Evolutionary conservation across 352 stramenopile genomes (phyloP), one percentile per base, ranked within the genome.

Genomic region (Bremia lactucae): DNA sequence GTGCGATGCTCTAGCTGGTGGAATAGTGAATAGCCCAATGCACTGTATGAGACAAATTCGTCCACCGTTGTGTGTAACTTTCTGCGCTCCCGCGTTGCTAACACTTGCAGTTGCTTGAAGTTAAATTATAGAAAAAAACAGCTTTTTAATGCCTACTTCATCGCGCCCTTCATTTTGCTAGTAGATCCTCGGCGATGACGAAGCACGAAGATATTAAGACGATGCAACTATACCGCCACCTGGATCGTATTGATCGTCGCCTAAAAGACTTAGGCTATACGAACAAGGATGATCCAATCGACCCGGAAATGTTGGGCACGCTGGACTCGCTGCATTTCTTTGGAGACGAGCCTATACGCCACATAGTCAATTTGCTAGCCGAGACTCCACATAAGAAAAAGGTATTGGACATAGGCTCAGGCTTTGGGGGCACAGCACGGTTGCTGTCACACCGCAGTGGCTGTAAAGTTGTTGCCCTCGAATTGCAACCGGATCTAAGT

Each of bases 361-460:
- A 43, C 45, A 65, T 84, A 11, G 56, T 74, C 29, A 19, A 51
- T 31, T 59, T 87, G 15, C 55, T 76, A 22, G 41, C 23, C 25
- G 35, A 38, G 0, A 33, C 21, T 36, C 20, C 46, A 6, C 21
- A n/a, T 3, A 22, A 48, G 13, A 56, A 55, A 38, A 65, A 35
- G 26, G 81, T 96, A 37, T 62, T 96, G 34, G 85, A 96, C 52
- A 77, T 96, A 28, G 87, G 85, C 40, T 87, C 83, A 41, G 87
- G 87, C 14, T 91, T 92, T 49, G 87, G 87, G 46, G 80, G 83
- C 42, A 93, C 83, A 3, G 87, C 82, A 23, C 61, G 87, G 13
- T 71, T 95, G 58, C 54, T 96, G 18, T 84, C 83, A 16, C 55
- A 71, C 25, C 67, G 69, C 42, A 75, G 72, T 40, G 66, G 68